Conservation (phyloP, 768 basidiomycete genomes). For the Naematelia aurantialba region DNA sequence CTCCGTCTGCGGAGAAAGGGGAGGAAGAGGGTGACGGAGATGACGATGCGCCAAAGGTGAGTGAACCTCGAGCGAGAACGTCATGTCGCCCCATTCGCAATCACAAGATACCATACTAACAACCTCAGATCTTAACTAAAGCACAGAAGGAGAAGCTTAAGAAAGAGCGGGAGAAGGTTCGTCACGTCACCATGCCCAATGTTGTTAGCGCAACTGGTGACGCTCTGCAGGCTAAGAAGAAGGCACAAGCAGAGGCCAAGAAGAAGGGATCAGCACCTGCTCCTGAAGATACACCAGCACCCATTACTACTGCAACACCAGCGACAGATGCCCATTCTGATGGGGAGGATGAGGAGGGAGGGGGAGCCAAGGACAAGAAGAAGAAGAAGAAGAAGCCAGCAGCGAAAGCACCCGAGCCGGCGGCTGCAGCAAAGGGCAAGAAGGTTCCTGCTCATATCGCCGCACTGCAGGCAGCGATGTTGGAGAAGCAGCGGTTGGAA, state of each 20-base stretch:
- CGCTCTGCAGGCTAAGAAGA: constrained; percentile 75
- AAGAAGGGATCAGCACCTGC: constrained; percentile 50
- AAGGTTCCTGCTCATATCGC: constrained; percentile 60
- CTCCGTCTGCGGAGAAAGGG: constrained; percentile 15
- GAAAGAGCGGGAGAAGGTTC: constrained; percentile 93
- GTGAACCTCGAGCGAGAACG: constrained; percentile 3
- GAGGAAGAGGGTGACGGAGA: constrained; percentile 22
- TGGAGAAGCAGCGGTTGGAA: constrained; percentile 80
- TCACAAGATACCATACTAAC: too few species aligned
- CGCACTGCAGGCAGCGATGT: constrained; percentile 84
- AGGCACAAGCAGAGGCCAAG: constrained; percentile 85
- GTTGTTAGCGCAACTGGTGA: constrained; percentile 4
- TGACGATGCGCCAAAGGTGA: constrained; percentile 55
- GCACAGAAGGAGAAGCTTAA: constrained; percentile 95
- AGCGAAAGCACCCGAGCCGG: constrained; percentile 42
- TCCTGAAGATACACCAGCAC: constrained; percentile 23
- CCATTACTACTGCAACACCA: constrained; percentile 43
- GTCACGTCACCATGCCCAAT: not conserved
- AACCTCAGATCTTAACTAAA: constrained; percentile 69
- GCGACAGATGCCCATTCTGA: constrained; percentile 57
- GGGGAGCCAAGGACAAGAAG: constrained; percentile 74
- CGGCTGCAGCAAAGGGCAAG: constrained; percentile 56
- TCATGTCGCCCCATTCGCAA: not conserved
- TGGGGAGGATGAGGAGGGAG: constrained; percentile 64
- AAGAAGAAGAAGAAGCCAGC: constrained; percentile 69